Conservation (phyloP, 208 protist species). For the Leishmania tarentolae region DNA sequence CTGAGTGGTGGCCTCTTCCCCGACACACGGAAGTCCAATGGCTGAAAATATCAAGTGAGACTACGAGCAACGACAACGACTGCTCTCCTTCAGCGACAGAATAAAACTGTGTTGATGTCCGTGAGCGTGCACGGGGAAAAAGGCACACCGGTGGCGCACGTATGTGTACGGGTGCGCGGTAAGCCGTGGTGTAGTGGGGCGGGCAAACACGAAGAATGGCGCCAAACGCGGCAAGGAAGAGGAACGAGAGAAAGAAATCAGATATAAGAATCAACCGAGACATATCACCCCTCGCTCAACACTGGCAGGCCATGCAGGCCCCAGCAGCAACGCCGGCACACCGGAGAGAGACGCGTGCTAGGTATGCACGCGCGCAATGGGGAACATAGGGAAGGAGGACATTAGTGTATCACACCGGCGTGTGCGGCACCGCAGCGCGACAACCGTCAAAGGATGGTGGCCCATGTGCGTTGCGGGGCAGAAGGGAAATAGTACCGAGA, state of each 20-base stretch:
- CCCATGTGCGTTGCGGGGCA: not conserved
- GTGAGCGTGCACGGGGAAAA: not conserved
- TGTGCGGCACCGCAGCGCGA: not conserved
- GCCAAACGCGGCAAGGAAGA: not conserved
- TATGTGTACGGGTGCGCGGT: not conserved
- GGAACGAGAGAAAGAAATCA: not conserved
- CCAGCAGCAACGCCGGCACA: too few species aligned
- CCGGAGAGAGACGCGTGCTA: too few species aligned
- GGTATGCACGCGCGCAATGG: not conserved
- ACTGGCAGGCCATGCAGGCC: not conserved
- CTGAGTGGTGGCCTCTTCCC: not conserved
- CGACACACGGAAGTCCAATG: not conserved
- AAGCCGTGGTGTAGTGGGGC: not conserved
- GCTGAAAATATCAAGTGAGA: not conserved
- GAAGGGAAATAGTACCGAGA: not conserved
- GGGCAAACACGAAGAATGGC: not conserved
- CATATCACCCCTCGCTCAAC: not conserved
- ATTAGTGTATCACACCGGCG: not conserved
- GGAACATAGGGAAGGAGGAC: not conserved
- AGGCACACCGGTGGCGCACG: not conserved
- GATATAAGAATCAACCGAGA: not conserved
- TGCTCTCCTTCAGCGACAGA: not conserved
- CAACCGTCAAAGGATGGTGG: not conserved
- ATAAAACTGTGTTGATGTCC: not conserved
- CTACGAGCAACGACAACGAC: not conserved